These are phyloP conservation scores for Phytophthora hibernalis DNA, from an alignment of 352 stramenopile species.

Conservation along the genomic window DNA sequence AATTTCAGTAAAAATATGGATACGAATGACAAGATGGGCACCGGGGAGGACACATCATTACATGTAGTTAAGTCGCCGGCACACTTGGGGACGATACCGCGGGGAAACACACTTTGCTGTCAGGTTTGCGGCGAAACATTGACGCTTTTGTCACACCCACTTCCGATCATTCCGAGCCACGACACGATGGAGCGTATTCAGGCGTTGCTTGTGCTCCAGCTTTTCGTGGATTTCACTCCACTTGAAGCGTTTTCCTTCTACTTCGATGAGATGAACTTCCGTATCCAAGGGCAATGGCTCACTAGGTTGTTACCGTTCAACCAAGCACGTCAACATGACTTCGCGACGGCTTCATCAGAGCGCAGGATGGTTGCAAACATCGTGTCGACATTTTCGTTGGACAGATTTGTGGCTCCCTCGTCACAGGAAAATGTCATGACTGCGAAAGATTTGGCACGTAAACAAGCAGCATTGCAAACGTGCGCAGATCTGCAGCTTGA, in stretches of 20 bases:
- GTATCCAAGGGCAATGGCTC: constrained; percentile 6
- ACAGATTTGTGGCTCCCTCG: not conserved
- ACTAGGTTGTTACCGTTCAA: not conserved
- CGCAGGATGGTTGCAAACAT: not conserved
- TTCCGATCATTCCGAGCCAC: not conserved
- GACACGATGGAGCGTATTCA: constrained; percentile 5
- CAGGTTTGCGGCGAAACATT: constrained; percentile 1
- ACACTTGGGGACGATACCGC: not conserved
- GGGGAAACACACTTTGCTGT: not conserved
- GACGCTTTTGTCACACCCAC: too few relatives aligned
- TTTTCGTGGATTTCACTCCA: not conserved
- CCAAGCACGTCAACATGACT: not conserved
- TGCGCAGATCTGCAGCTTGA: constrained; percentile 7
- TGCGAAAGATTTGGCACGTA: not conserved
- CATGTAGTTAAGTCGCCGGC: not conserved
- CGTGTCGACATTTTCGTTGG: constrained; percentile 1
- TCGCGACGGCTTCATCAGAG: not conserved
- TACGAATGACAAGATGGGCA: not conserved
- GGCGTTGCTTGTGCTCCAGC: constrained; percentile 1
- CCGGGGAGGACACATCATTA: not conserved
- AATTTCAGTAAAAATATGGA: not conserved
- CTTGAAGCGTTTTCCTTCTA: constrained; percentile 13
- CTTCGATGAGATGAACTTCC: constrained; percentile 6
- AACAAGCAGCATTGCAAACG: constrained; percentile 2
- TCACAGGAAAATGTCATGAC: not conserved